Percentiles rank a stretch among this genome's conserved stretches.
phyloP scores from a whole-genome alignment of 129 eudicot species.

The Calendula officinalis region DNA sequence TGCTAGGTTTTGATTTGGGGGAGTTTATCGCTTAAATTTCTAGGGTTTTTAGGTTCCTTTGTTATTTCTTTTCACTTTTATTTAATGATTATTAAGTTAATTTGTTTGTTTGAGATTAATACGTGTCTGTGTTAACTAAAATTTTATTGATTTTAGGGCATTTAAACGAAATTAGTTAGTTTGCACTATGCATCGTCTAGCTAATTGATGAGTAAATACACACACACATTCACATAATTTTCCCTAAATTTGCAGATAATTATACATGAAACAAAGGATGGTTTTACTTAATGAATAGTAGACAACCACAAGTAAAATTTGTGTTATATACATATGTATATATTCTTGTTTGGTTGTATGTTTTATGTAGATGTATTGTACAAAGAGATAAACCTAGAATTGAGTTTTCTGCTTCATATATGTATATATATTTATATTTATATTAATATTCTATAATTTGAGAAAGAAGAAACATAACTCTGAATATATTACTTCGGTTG shows the following conservation, averaged over 20 bases:
- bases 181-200: background rate
- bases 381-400: background rate
- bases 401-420: conserved; percentile 3
- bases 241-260: conserved; percentile 5
- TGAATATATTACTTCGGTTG: background rate
- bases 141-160: background rate
- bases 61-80: background rate
- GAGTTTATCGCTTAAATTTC: conserved; percentile 16
- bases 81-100: background rate
- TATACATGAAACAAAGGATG: background rate
- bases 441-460: background rate
- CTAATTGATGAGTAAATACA: background rate
- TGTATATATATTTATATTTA: background rate
- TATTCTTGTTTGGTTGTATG: background rate
- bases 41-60: conserved; percentile 31
- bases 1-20: conserved; percentile 16
- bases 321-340: background rate
- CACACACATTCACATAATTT: background rate
- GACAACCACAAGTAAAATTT: background rate
- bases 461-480: background rate
- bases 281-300: conserved; percentile 9
- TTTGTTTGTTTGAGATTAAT: background rate
- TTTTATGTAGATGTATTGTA: background rate
- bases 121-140: background rate
- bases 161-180: background rate